Percentiles rank a stretch among this genome's conserved stretches.
Evolutionary conservation across 2,329 filamentous ascomycete species (phyloP).

Genomic region (Geosmithia putterillii): DNA sequence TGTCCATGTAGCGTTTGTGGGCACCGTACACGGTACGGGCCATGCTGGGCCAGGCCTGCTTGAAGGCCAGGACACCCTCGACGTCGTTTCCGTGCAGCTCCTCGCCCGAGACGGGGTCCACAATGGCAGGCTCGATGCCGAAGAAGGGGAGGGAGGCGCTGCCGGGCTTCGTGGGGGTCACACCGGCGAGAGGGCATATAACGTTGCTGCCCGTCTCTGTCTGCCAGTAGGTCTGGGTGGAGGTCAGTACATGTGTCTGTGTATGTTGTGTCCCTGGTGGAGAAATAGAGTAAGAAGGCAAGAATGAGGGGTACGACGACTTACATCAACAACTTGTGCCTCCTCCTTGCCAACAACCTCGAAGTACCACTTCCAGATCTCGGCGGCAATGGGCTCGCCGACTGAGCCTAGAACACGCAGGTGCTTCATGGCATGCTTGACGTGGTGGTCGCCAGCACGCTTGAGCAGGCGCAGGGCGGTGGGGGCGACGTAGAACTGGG

Average conservation of each 20-base stretch:
- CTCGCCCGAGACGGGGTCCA: conserved; percentile 88
- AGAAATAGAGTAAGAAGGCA: background rate
- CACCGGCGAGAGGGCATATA: conserved; percentile 82
- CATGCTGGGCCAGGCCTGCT: conserved; percentile 98
- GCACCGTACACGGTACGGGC: conserved; percentile 94
- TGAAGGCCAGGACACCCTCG: conserved; percentile 92
- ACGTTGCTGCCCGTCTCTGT: conserved; percentile 96
- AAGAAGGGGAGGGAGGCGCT: conserved; percentile 96
- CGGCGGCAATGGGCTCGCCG: conserved; percentile 91
- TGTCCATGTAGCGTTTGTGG: conserved; percentile 98
- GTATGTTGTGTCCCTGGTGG: background rate
- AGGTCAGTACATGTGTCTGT: background rate
- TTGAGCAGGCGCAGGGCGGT: conserved; percentile 89
- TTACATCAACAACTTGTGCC: conserved; percentile 85
- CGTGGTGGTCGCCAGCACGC: conserved; percentile 86
- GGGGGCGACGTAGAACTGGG: conserved; percentile 96
- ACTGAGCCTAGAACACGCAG: conserved; percentile 88
- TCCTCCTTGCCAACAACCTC: conserved; percentile 89
- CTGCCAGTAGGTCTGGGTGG: conserved; percentile 90
- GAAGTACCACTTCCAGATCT: conserved; percentile 99
- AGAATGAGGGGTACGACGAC: conserved; percentile 20
- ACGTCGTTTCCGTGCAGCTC: conserved; percentile 94
- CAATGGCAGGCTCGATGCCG: conserved; percentile 92
- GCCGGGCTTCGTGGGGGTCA: conserved; percentile 93
- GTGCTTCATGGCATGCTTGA: conserved; percentile 79